phyloP scores from a whole-genome alignment of 1,139 yeast species.

The Geotrichum australiense region DNA sequence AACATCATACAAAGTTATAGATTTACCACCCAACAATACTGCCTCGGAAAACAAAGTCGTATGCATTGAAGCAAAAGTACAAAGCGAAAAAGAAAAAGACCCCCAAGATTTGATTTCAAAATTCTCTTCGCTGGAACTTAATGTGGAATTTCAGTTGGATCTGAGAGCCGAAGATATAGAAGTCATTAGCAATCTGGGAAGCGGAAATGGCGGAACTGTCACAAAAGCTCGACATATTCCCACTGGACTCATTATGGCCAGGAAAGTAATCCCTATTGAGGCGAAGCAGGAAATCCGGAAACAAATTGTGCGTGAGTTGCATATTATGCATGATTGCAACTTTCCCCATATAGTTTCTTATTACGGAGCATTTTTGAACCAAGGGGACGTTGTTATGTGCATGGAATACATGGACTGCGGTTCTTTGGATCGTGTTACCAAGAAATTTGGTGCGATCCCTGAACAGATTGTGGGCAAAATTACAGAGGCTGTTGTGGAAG shows the following conservation, averaged over 20 bases:
- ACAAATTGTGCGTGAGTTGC: conserved; percentile 80
- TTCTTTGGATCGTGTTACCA: conserved; percentile 72
- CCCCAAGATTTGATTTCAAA: conserved; percentile 25
- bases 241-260: conserved; percentile 82
- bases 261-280: conserved; percentile 80
- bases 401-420: conserved; percentile 98
- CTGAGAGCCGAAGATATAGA: conserved; percentile 64
- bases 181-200: conserved; percentile 70
- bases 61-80: conserved; percentile 13
- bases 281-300: conserved; percentile 74
- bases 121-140: conserved; percentile 38
- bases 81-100: conserved; percentile 5
- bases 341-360: conserved; percentile 76
- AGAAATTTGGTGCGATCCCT: conserved; percentile 48
- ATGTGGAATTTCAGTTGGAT: conserved; percentile 45
- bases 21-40: conserved; percentile 15
- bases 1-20: conserved; percentile 11
- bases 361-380: conserved; percentile 76
- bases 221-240: conserved; percentile 84
- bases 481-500: conserved; percentile 69
- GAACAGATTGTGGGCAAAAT: conserved; percentile 66
- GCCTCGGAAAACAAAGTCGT: conserved; percentile 3
- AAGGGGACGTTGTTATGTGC: conserved; percentile 70
- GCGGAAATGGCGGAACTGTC: conserved; percentile 93
- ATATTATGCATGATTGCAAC: conserved; percentile 85